Evolutionary conservation across 192 early-diverging fungal species (phyloP).

Genomic region (Linnemannia zychae): DNA sequence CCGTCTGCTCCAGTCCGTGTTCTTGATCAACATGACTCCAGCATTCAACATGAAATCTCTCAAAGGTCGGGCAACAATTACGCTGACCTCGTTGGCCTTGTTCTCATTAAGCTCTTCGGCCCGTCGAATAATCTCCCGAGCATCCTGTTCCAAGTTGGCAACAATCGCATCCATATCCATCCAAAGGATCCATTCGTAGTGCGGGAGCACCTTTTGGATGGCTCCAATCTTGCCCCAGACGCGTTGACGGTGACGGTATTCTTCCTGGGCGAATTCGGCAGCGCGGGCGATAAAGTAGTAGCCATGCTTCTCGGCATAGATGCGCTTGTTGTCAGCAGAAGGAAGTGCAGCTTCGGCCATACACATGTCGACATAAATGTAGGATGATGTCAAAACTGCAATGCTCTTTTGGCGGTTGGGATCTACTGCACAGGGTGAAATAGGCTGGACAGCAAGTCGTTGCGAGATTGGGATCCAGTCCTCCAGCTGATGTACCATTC

Average conservation of each 20-base stretch:
- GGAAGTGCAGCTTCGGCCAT: slow-evolving; percentile 63
- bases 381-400: slow-evolving; percentile 67
- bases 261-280: slow-evolving; percentile 67
- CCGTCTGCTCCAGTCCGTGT: slow-evolving; percentile 62
- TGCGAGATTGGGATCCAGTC: slow-evolving; percentile 61
- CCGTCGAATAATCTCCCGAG: slow-evolving; percentile 32
- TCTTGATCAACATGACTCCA: slow-evolving; percentile 71
- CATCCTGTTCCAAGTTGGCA: slow-evolving; percentile 51
- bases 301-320: slow-evolving; percentile 62
- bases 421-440: slow-evolving; percentile 34
- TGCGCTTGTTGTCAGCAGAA: slow-evolving; percentile 65
- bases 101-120: slow-evolving; percentile 54
- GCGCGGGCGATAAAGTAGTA: slow-evolving; percentile 69
- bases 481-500: slow-evolving; percentile 58
- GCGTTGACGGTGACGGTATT: slow-evolving; percentile 53
- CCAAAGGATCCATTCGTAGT: slow-evolving; percentile 75
- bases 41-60: slow-evolving; percentile 69
- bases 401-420: slow-evolving; percentile 29
- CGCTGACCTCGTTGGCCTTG: slow-evolving; percentile 49
- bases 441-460: slow-evolving; percentile 42
- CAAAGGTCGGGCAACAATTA: slow-evolving; percentile 62
- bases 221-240: slow-evolving; percentile 74
- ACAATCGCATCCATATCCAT: slow-evolving; percentile 74
- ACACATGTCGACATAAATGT: slow-evolving; percentile 66
- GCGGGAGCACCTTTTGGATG: slow-evolving; percentile 67